Evolutionary conservation across 2,329 filamentous ascomycete species (phyloP).

Genomic region (Xylariales sp.): DNA sequence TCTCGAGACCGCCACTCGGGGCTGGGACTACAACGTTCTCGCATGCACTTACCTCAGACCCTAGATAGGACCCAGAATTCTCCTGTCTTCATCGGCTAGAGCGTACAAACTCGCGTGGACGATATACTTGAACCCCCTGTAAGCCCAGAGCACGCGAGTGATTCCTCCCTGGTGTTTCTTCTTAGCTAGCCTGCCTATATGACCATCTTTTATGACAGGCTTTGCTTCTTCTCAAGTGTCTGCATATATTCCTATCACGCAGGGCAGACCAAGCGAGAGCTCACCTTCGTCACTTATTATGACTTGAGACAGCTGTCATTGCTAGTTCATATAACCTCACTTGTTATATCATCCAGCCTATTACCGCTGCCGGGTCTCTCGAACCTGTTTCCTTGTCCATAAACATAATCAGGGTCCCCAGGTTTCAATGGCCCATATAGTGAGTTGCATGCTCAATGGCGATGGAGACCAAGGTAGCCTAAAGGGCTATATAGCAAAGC

Average conservation of each 20-base stretch:
- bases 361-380: slow-evolving; percentile 22
- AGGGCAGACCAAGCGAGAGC: slow-evolving; percentile 10
- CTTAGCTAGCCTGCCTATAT: slow-evolving; percentile 12
- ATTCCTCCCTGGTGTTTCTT: slow-evolving; percentile 8
- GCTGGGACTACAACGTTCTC: slow-evolving; percentile 1
- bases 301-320: slow-evolving; percentile 16
- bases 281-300: slow-evolving; percentile 12
- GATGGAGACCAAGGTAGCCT: slow-evolving; percentile 34
- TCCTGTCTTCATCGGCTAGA: slow-evolving; percentile 14
- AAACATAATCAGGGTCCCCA: slow-evolving; percentile 22
- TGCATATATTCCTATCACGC: slow-evolving; percentile 21
- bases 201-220: slow-evolving; percentile 16
- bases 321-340: slow-evolving; percentile 26
- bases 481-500: slow-evolving; percentile 47
- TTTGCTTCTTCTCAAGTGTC: slow-evolving; percentile 18
- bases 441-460: slow-evolving; percentile 49
- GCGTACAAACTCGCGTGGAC: slow-evolving; percentile 9
- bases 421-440: slow-evolving; percentile 55
- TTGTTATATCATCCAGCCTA: slow-evolving; percentile 21
- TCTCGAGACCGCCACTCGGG: slow-evolving; percentile 7
- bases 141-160: background rate
- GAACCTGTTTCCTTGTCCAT: slow-evolving; percentile 26
- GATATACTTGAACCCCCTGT: slow-evolving; percentile 16
- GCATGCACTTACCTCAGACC: background rate
- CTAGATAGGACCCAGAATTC: slow-evolving; percentile 6